phyloP scores from a whole-genome alignment of 257 asterid genomes.

The Ballota nigra region DNA sequence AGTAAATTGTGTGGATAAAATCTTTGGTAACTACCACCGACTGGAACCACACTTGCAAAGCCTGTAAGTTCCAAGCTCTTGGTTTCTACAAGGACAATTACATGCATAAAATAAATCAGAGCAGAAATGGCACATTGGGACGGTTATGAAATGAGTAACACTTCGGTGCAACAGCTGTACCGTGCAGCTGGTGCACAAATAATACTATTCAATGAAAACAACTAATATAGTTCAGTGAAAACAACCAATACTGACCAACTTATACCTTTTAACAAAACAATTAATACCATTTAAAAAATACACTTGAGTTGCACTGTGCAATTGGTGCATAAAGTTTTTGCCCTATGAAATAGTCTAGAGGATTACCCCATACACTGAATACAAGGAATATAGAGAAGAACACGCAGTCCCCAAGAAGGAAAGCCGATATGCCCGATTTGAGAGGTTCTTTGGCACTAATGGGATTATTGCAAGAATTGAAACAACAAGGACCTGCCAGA shows the following conservation, averaged over 20 bases:
- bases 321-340: too few relatives aligned
- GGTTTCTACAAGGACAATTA: slow-evolving; percentile 60
- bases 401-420: slow-evolving; percentile 78
- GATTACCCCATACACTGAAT: slow-evolving; percentile 79
- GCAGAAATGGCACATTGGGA: slow-evolving; percentile 3
- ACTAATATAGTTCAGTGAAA: too few relatives aligned
- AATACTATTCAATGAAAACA: too few relatives aligned
- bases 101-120: slow-evolving; percentile 14
- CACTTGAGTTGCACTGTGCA: too few relatives aligned
- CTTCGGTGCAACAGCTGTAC: too few relatives aligned
- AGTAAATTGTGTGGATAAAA: slow-evolving; percentile 70
- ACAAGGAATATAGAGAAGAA: slow-evolving; percentile 65
- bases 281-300: too few relatives aligned
- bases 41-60: slow-evolving; percentile 90
- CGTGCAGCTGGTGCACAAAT: too few relatives aligned
- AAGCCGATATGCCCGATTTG: slow-evolving; percentile 71
- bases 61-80: slow-evolving; percentile 86
- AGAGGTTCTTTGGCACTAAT: slow-evolving; percentile 57
- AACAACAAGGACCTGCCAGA: slow-evolving; percentile 68
- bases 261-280: too few relatives aligned
- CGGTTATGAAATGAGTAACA: too few relatives aligned
- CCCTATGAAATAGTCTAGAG: slow-evolving; percentile 20
- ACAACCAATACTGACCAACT: too few relatives aligned
- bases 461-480: slow-evolving; percentile 75
- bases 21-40: slow-evolving; percentile 74